Evolutionary conservation across 331 rosid species (phyloP).

Genomic region (Malus hybrid): DNA sequence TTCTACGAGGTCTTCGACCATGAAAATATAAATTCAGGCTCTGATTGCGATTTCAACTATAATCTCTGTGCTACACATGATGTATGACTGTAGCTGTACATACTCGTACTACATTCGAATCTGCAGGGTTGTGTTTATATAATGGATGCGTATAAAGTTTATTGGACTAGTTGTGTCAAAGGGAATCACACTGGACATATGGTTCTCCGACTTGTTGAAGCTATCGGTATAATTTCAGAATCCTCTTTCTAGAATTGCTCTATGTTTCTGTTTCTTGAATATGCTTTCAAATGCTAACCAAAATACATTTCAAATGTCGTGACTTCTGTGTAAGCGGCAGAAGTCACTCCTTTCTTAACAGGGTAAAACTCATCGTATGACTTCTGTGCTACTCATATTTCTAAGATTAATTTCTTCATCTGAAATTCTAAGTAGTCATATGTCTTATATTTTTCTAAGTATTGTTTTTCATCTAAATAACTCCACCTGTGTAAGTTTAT

Average conservation of each 20-base stretch:
- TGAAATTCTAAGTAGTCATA: too few species aligned
- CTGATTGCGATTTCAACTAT: too few species aligned
- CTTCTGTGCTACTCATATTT: too few species aligned
- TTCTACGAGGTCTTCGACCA: too few species aligned
- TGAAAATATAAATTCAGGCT: too few species aligned
- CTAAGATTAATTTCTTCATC: too few species aligned
- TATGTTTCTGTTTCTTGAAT: background rate
- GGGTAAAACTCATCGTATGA: background rate
- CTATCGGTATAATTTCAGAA: constrained; percentile 55
- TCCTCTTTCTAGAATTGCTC: background rate
- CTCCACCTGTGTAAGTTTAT: too few species aligned
- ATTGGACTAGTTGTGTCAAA: constrained; percentile 85
- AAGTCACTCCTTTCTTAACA: background rate
- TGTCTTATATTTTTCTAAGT: too few species aligned
- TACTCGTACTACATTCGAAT: background rate
- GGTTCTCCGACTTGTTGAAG: constrained; percentile 91
- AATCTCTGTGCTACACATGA: background rate
- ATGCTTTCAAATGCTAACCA: background rate
- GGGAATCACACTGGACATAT: constrained; percentile 86
- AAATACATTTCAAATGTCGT: background rate
- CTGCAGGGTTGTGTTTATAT: constrained; percentile 84
- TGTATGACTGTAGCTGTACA: constrained; percentile 5
- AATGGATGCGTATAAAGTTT: constrained; percentile 74
- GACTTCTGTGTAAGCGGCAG: background rate
- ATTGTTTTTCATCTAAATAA: too few species aligned